A percentile compares a stretch with the other conserved stretches of the same genome.
Conservation (phyloP, 2,329 filamentous ascomycete genomes). For the Pseudocercospora crystallina region DNA sequence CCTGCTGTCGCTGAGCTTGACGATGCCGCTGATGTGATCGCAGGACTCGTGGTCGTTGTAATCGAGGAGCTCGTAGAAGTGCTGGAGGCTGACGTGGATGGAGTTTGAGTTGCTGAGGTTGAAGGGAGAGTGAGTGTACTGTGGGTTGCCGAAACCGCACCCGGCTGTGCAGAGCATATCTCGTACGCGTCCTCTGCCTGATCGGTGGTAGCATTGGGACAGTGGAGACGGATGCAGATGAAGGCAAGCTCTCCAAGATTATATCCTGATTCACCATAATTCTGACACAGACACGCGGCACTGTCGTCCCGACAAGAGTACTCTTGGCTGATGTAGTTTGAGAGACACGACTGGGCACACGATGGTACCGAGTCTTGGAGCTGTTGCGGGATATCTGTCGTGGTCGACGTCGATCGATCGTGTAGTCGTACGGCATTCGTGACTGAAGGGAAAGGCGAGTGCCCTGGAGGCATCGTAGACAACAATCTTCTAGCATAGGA, state of each 20-base stretch:
- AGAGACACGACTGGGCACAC: constrained; percentile 33
- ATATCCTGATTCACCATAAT: constrained; percentile 32
- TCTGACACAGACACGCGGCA: constrained; percentile 32
- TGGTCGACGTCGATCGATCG: constrained; percentile 7
- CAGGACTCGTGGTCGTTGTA: neutral
- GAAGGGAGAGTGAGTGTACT: constrained; percentile 15
- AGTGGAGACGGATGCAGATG: constrained; percentile 22
- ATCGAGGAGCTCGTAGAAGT: neutral
- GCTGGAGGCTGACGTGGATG: constrained; percentile 1
- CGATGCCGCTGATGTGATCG: neutral
- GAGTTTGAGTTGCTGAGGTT: neutral
- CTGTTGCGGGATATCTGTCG: constrained; percentile 15
- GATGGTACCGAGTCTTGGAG: constrained; percentile 27
- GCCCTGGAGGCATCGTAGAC: constrained; percentile 18
- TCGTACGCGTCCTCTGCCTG: constrained; percentile 23
- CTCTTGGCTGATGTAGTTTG: constrained; percentile 24
- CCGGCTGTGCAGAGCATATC: constrained; percentile 27
- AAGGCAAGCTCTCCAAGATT: constrained; percentile 36
- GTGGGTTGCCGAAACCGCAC: constrained; percentile 30
- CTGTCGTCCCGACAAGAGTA: constrained; percentile 25
- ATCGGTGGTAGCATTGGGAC: constrained; percentile 2
- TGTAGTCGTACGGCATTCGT: constrained; percentile 1
- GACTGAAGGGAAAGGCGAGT: neutral
- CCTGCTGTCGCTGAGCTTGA: constrained; percentile 1
- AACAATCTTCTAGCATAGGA: constrained; percentile 8